phyloP scores from a whole-genome alignment of 2,329 filamentous ascomycete species.

The Chaetomium globosum region DNA sequence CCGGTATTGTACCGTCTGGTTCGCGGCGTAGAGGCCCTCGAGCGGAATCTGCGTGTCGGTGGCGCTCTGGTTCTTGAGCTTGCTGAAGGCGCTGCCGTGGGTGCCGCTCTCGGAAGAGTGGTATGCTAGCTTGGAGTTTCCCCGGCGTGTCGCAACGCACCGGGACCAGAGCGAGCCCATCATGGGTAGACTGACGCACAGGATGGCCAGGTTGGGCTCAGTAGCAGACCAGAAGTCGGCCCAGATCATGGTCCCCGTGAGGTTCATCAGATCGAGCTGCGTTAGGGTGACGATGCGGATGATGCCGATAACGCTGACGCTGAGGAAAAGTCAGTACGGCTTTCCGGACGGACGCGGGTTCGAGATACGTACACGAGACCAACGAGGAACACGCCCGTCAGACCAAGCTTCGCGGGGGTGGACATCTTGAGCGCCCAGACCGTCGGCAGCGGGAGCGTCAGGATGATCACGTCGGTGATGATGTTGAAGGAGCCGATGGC shows the following conservation, averaged over 20 bases:
- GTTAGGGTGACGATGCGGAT: constrained; percentile 46
- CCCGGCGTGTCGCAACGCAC: constrained; percentile 19
- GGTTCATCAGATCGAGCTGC: constrained; percentile 43
- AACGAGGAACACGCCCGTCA: constrained; percentile 44
- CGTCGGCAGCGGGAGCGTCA: constrained; percentile 44
- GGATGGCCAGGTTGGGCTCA: constrained; percentile 47
- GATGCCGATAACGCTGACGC: constrained; percentile 45
- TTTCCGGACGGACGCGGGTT: neutral
- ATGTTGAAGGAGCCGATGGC: constrained; percentile 46
- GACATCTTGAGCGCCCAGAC: constrained; percentile 46
- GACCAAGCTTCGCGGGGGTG: constrained; percentile 43
- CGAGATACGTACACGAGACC: constrained; percentile 42
- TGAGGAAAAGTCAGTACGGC: constrained; percentile 25
- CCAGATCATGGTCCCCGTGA: constrained; percentile 47
- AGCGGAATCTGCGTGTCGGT: constrained; percentile 21
- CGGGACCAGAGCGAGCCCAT: constrained; percentile 42
- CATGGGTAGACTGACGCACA: constrained; percentile 50
- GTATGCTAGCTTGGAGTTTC: constrained; percentile 27
- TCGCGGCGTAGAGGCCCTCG: constrained; percentile 31
- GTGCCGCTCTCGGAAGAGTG: constrained; percentile 22
- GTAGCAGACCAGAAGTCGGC: constrained; percentile 47
- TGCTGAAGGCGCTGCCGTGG: constrained; percentile 24
- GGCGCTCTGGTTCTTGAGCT: constrained; percentile 23
- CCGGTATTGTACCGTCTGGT: constrained; percentile 28
- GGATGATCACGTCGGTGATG: constrained; percentile 45